Evolutionary conservation across 805 yeast genomes (phyloP), one percentile per base, ranked within the genome.

Genomic region (Suhomyces tanzawaensis): DNA sequence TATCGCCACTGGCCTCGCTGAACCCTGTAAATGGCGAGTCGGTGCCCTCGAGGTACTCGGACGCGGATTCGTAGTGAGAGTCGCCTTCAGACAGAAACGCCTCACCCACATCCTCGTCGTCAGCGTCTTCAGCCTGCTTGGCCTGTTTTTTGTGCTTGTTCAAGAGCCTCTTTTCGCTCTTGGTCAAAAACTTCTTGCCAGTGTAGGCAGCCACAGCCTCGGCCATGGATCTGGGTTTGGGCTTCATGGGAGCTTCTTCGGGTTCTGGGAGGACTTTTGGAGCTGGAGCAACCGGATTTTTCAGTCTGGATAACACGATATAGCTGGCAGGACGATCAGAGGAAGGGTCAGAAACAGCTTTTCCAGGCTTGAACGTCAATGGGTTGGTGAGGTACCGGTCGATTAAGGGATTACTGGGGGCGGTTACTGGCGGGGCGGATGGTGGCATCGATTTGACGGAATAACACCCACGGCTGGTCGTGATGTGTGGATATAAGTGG

Each of bases 341-440:
- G 14, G 69, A 52, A 11, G 66, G 66, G 15, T 67, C 62, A 53
- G 77, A 84, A 4, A 79, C 76, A 16, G 62, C 63, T 45, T 71
- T 76, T 12, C 86, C 89, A 3, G 78, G 68, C 37, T 74, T 78
- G 58, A 86, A 87, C 19, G 68, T 69, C 36, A 82, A 56, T 7
- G 88, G 89, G 40, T 76, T 75, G 19, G 80, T 61, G 28, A 81
- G 64, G 39, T 82, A 69, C 49, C 84, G 68, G 49, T 80, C 85
- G 42, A 81, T 76, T 31, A 79, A 56, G n/a, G 86, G 85, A 34
- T 76, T 69, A 47, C 37, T 26, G 6, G 40, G 31, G 9, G 30
- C 17, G 17, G 32, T 7, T 13, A 38, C 19, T 13, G 31, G 27
- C 13, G 22, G 25, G 25, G 31, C 15, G 29, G 7, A 12, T 7